phyloP scores from a whole-genome alignment of 2,329 filamentous ascomycete genomes.

The Cercospora berteroae region DNA sequence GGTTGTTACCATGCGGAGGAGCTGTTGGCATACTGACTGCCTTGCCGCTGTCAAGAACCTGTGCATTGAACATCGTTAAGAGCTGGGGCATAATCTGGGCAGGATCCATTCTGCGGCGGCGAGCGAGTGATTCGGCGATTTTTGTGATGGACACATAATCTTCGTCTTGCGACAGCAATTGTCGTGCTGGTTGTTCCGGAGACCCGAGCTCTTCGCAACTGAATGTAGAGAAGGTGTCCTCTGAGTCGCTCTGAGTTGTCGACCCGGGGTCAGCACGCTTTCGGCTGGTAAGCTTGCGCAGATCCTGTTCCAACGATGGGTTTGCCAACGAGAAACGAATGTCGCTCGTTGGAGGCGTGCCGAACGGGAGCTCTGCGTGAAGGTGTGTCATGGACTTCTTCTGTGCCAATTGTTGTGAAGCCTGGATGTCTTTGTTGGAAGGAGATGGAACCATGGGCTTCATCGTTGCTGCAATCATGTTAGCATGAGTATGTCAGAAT shows the following conservation, averaged over 20 bases:
- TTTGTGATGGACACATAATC: constrained; percentile 37
- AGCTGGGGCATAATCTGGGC: constrained; percentile 37
- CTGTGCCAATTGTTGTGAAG: constrained; percentile 42
- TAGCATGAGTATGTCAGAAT: constrained; percentile 14
- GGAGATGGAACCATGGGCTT: constrained; percentile 35
- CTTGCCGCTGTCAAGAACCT: neutral
- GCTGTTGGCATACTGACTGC: constrained; percentile 6
- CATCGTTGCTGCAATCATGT: constrained; percentile 31
- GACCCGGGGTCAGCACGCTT: constrained; percentile 20
- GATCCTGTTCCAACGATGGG: constrained; percentile 24
- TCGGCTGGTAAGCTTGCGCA: constrained; percentile 15
- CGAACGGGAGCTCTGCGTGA: constrained; percentile 36
- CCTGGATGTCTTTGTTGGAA: constrained; percentile 40
- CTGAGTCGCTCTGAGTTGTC: constrained; percentile 24
- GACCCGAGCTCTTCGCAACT: constrained; percentile 37
- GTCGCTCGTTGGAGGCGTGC: constrained; percentile 34
- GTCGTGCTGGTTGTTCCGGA: constrained; percentile 31
- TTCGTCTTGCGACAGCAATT: constrained; percentile 1
- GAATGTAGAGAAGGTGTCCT: constrained; percentile 38
- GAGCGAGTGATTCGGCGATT: constrained; percentile 38
- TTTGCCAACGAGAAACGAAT: constrained; percentile 28
- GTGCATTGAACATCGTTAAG: constrained; percentile 34
- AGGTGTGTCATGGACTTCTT: constrained; percentile 35
- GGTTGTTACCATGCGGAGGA: neutral
- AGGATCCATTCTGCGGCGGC: constrained; percentile 38